phyloP scores from a whole-genome alignment of 495 filamentous ascomycete species.

The Tuber melanosporum region DNA sequence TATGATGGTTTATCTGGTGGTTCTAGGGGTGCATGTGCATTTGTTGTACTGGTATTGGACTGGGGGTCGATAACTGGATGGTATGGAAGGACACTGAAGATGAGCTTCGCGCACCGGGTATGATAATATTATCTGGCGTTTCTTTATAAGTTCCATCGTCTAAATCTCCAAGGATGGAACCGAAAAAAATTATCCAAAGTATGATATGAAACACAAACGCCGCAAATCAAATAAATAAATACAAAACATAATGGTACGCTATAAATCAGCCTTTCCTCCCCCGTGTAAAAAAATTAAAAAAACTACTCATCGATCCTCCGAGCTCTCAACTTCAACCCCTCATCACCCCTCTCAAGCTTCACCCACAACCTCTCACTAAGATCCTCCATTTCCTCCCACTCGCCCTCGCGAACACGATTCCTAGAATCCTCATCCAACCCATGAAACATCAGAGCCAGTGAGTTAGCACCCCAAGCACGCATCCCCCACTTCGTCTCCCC shows the following conservation, averaged over 20 bases:
- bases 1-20: background rate
- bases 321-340: constrained; percentile 18
- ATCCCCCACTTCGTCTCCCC: constrained; percentile 17
- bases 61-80: background rate
- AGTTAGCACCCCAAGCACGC: constrained; percentile 25
- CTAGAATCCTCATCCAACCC: constrained; percentile 26
- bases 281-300: background rate
- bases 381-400: constrained; percentile 35
- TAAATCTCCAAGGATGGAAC: background rate
- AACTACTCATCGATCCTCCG: constrained; percentile 13
- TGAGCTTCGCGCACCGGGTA: background rate
- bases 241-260: background rate
- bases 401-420: constrained; percentile 8
- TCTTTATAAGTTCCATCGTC: background rate
- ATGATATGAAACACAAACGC: background rate
- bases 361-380: constrained; percentile 29
- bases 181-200: background rate
- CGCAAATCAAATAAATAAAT: background rate
- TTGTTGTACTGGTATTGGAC: background rate
- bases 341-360: constrained; percentile 17
- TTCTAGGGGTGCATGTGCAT: no score
- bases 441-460: constrained; percentile 30
- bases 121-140: background rate
- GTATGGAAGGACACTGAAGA: background rate
- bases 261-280: background rate